Evolutionary conservation across 495 filamentous ascomycete species (phyloP).

Genomic region (Aspergillus coremiiformis): DNA sequence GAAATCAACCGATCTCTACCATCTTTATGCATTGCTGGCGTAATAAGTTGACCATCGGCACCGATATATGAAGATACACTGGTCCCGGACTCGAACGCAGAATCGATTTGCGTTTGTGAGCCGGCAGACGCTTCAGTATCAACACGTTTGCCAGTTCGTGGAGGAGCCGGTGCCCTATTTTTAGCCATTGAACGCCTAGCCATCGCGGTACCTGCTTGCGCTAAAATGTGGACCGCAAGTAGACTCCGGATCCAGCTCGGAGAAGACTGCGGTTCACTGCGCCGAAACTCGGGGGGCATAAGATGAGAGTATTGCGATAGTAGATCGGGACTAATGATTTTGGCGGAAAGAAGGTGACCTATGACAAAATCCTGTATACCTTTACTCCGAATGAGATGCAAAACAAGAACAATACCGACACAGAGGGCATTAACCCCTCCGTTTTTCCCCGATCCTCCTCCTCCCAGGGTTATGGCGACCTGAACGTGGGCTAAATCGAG

Average conservation of each 20-base stretch:
- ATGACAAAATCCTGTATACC: constrained; percentile 48
- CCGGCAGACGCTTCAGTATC: constrained; percentile 53
- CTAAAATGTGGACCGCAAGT: constrained; percentile 82
- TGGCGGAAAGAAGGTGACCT: constrained; percentile 38
- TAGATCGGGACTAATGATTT: constrained; percentile 39
- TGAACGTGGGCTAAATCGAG: constrained; percentile 94
- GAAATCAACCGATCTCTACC: constrained; percentile 48
- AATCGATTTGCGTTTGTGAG: constrained; percentile 40
- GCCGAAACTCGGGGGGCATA: constrained; percentile 37
- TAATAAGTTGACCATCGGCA: constrained; percentile 46
- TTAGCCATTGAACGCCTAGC: constrained; percentile 46
- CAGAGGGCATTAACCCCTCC: constrained; percentile 67
- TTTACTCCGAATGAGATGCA: constrained; percentile 57
- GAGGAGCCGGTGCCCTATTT: constrained; percentile 39
- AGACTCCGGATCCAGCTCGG: constrained; percentile 53
- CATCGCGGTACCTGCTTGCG: constrained; percentile 60
- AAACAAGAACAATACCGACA: constrained; percentile 65
- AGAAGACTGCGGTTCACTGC: constrained; percentile 40
- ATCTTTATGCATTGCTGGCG: constrained; percentile 41
- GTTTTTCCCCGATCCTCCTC: constrained; percentile 69
- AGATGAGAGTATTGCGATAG: constrained; percentile 39
- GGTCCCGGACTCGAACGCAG: constrained; percentile 37
- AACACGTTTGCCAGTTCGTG: constrained; percentile 39
- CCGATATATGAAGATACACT: constrained; percentile 42
- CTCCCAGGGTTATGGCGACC: constrained; percentile 87